Evolutionary conservation across 345 rosid species (phyloP), one percentile per base, ranked within the genome.

Genomic region (Salix suchowensis): DNA sequence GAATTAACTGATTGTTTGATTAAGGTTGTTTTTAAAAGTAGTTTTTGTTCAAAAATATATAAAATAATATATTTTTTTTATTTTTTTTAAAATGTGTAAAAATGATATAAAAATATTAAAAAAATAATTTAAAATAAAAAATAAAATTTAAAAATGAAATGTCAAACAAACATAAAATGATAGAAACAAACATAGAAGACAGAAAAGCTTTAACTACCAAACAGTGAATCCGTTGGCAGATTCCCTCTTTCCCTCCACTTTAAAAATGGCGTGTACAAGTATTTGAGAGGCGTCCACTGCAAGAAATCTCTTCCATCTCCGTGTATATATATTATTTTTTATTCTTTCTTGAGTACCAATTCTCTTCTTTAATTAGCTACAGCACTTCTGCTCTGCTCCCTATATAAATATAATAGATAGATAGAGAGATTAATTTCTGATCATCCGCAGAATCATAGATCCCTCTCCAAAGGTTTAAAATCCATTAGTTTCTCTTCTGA

Each of bases 231-330:
- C 81, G 70, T 68, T 64, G 10, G 71, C 68, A 70, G 86, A 73
- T 61, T 67, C 77, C 77, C 8, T 44, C 62, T 32, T 71, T 9
- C n/a, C 70, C 15, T 36, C 64, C 40, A 8, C 71, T 42, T 32
- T 24, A 11, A 60, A 46, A 71, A 62, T 79, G 74, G 77, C 77
- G 80, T 75, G 72, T 71, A 46, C 72, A 72, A 39, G 40, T 32
- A 75, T 24, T 15, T 23, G 28, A 60, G 84, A 84, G 84, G 85
- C 88, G 85, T 91, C 81, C 74, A 68, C 71, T 72, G 83, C 90
- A 90, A 91, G 89, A 79, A 86, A 87, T 77, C 75, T 40, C 78
- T 10, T 26, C 54, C 58, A 6, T 24, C 48, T 28, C 46, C 16
- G 28, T 42, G 2, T 42, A 11, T 42, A 36, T 42, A 36, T 36